Evolutionary conservation across 345 rosid genomes (phyloP).

Genomic region (Salix caprea): DNA sequence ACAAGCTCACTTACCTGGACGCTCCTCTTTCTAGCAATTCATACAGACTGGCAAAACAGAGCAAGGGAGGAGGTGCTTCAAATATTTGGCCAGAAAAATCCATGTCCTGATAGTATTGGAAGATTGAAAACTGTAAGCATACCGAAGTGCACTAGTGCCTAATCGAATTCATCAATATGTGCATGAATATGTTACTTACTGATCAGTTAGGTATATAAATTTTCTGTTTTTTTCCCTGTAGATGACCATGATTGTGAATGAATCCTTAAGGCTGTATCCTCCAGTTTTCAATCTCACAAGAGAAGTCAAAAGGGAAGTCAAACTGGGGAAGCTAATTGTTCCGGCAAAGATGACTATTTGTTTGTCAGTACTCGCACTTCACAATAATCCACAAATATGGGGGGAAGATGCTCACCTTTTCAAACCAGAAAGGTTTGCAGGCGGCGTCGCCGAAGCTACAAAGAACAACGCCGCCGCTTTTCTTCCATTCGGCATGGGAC

Average conservation of each 20-base stretch:
- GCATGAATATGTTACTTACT: too few species aligned
- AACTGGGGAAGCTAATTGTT: neutral
- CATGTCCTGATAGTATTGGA: constrained; percentile 1
- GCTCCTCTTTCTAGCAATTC: constrained; percentile 14
- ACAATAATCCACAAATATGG: constrained; percentile 2
- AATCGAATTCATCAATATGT: too few species aligned
- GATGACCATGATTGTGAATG: constrained; percentile 22
- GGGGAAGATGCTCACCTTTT: constrained; percentile 15
- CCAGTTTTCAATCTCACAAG: neutral
- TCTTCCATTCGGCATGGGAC: constrained; percentile 16
- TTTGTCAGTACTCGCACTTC: constrained; percentile 4
- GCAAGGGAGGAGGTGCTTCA: constrained; percentile 16
- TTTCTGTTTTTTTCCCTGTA: neutral
- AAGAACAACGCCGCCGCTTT: neutral
- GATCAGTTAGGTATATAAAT: neutral
- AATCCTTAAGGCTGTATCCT: constrained; percentile 10
- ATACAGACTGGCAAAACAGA: constrained; percentile 18
- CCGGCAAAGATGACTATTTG: neutral
- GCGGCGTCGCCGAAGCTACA: constrained; percentile 14
- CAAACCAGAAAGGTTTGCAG: constrained; percentile 17
- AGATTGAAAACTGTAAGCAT: constrained; percentile 14
- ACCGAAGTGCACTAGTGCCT: too few species aligned
- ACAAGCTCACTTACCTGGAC: constrained; percentile 16
- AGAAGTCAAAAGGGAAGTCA: constrained; percentile 2
- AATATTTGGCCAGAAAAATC: constrained; percentile 6